A percentile compares a stretch with the other conserved stretches of the same genome.
phyloP scores from a whole-genome alignment of 129 eudicot genomes.

The Flaveria trinervia region DNA sequence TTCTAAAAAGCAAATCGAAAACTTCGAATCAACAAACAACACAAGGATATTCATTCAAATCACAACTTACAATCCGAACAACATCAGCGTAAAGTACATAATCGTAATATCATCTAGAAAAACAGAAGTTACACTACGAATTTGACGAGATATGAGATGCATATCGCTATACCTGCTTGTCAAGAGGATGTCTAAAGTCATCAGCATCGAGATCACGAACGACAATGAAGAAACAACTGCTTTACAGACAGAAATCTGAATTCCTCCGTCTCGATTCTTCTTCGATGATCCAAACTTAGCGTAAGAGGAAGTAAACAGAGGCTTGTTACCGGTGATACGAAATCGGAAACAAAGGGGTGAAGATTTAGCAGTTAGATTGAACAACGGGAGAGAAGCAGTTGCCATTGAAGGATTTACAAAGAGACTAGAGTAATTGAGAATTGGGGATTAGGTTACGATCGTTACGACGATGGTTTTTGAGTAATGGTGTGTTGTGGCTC shows the following conservation, averaged over 20 bases:
- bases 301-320: conserved; percentile 25
- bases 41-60: no score
- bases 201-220: conserved; percentile 83
- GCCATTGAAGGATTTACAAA: conserved; percentile 42
- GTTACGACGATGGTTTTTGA: conserved; percentile 6
- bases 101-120: no score
- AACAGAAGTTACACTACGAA: not conserved
- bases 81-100: no score
- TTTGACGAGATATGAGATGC: not conserved
- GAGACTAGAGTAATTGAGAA: conserved; percentile 2
- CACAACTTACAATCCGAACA: no score
- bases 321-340: conserved; percentile 22
- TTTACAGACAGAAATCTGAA: conserved; percentile 46
- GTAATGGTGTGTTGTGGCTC: conserved; percentile 28
- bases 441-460: conserved; percentile 8
- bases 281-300: conserved; percentile 34
- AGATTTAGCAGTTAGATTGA: conserved; percentile 29
- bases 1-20: conserved; percentile 47
- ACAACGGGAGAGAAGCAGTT: conserved; percentile 47
- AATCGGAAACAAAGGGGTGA: conserved; percentile 35
- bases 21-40: not conserved
- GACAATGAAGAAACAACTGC: conserved; percentile 41
- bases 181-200: conserved; percentile 96
- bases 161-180: conserved; percentile 58
- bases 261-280: conserved; percentile 23